These are phyloP conservation scores for Babesia ovata DNA, from an alignment of 169 alveolate genomes.

Conservation along the genomic window DNA sequence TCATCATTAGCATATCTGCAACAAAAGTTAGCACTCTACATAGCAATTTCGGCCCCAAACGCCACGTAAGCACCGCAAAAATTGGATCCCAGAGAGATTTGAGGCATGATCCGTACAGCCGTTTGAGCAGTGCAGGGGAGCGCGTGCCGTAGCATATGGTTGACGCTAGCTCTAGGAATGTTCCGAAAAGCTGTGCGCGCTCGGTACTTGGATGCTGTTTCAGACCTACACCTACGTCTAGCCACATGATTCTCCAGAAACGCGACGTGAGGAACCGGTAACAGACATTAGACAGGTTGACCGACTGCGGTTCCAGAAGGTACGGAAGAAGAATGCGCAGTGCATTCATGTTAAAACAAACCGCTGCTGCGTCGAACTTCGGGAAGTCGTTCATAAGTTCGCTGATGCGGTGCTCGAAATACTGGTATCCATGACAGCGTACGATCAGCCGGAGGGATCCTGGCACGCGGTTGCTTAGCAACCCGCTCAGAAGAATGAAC, in stretches of 20 bases:
- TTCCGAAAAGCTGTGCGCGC: slow-evolving; percentile 19
- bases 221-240: slow-evolving; percentile 33
- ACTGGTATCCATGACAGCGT: slow-evolving; percentile 54
- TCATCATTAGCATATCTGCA: slow-evolving; percentile 58
- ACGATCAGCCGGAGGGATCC: slow-evolving; percentile 61
- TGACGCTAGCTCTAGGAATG: slow-evolving; percentile 57
- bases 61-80: slow-evolving; percentile 43
- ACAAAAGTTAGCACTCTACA: slow-evolving; percentile 39
- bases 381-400: slow-evolving; percentile 23
- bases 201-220: slow-evolving; percentile 1
- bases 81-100: slow-evolving; percentile 57
- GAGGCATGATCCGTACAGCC: slow-evolving; percentile 35
- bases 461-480: slow-evolving; percentile 58
- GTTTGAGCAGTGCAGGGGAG: slow-evolving; percentile 33
- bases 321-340: slow-evolving; percentile 50
- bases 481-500: slow-evolving; percentile 59
- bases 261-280: slow-evolving; percentile 47
- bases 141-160: slow-evolving; percentile 52
- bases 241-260: slow-evolving; percentile 66
- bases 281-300: slow-evolving; percentile 39
- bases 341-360: slow-evolving; percentile 59
- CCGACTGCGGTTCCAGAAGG: slow-evolving; percentile 40
- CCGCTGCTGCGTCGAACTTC: slow-evolving; percentile 41
- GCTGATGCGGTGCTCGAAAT: slow-evolving; percentile 53
- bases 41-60: slow-evolving; percentile 28